Evolutionary conservation across 1,139 yeast genomes (phyloP), one percentile per base, ranked within the genome.

Genomic region (Lodderomyces parapsilosis): DNA sequence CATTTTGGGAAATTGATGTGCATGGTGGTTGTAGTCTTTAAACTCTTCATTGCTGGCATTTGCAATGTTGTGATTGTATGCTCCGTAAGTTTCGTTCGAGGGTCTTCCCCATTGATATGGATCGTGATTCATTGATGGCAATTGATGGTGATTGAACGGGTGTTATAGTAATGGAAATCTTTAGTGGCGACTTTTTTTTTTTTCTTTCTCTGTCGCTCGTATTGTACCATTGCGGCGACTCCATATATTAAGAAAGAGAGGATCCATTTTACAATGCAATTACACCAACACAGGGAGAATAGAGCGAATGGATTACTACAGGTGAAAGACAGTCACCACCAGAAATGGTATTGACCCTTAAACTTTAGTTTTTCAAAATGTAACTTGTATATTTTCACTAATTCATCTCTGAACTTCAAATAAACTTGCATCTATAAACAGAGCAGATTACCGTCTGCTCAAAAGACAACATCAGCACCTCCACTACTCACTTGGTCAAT

Each of bases 101-200:
- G 98, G 98, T 68, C 97, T 86, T 17, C 98, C 99, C 99, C 99
- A 93, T 55, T 78, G 76, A 56, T 75, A 83, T 53, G 96, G 98
- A 74, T 86, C 88, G 89, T 93, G 98, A 60, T 93, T 87, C 99
- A 93, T 91, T 11, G 23, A n/a, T 10, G 4, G 14, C 8, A 25
- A 31, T 33, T 23, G 28, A 23, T 6, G n/a, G 23, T 19, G 5
- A 9, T 31, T 31, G 35, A 20, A 14, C 9, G 9, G 8, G 24
- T 22, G 24, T 9, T 22, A 20, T 8, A 10, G 13, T 13, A 18
- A 2, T 19, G 4, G 36, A 33, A 33, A 33, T 33, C 14, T 10
- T n/a, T 17, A 34, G 37, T 34, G 37, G 37, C 37, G 18, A 34
- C 17, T 34, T 23, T 22, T 34, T 34, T 34, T 23, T 33, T 18